These are phyloP conservation scores for Artemisia annua DNA, from an alignment of 129 eudicot species.

Conservation along the genomic window DNA sequence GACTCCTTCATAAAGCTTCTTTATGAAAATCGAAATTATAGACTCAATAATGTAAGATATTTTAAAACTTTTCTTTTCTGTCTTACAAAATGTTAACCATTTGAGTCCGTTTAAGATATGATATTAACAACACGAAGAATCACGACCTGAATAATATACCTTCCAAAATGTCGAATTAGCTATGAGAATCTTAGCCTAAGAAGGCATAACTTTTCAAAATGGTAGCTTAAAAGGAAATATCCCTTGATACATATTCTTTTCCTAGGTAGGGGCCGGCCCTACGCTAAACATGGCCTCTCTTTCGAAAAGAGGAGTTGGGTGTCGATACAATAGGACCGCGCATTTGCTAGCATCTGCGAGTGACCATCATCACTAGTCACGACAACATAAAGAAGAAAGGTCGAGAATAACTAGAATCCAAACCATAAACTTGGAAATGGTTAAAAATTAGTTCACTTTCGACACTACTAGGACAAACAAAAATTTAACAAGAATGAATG, in stretches of 20 bases:
- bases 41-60: background rate
- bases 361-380: background rate
- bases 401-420: background rate
- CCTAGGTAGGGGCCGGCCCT: background rate
- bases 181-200: too few relatives aligned
- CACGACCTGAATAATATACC: too few relatives aligned
- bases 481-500: too few relatives aligned
- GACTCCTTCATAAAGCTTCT: background rate
- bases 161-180: too few relatives aligned
- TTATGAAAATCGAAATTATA: slow-evolving; percentile 1
- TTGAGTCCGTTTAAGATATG: too few relatives aligned
- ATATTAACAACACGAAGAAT: too few relatives aligned
- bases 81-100: too few relatives aligned
- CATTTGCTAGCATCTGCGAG: background rate
- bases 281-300: background rate
- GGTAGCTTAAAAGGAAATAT: background rate
- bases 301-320: background rate
- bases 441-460: background rate
- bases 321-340: background rate
- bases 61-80: too few relatives aligned
- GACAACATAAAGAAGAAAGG: background rate
- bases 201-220: background rate
- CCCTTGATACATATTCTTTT: background rate
- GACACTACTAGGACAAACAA: background rate
- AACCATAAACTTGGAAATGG: background rate